phyloP scores from a whole-genome alignment of 1,284 basidiomycete genomes.

The Fomitopsis schrenkii region DNA sequence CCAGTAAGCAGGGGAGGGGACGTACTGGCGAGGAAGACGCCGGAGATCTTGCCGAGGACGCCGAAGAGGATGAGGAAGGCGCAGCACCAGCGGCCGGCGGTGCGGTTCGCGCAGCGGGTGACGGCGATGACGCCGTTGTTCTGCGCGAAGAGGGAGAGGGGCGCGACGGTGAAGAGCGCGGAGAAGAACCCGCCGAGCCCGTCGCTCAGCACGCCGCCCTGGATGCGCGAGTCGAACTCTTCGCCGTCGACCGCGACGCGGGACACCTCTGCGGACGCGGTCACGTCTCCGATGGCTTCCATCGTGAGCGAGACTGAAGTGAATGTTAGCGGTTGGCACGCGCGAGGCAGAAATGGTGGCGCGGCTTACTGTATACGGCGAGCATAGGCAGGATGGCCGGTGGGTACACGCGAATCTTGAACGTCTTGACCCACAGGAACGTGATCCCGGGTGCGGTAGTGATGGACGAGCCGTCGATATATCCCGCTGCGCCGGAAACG shows the following conservation, averaged over 20 bases:
- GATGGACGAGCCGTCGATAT: constrained; percentile 64
- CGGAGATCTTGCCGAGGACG: constrained; percentile 75
- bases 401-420: constrained; percentile 76
- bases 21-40: constrained; percentile 70
- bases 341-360: background rate
- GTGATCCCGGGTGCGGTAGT: constrained; percentile 69
- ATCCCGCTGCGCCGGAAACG: constrained; percentile 72
- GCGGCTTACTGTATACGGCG: constrained; percentile 64
- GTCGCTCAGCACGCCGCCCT: constrained; percentile 81
- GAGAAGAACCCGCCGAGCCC: constrained; percentile 73
- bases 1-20: constrained; percentile 8
- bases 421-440: constrained; percentile 80
- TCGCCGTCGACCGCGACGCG: constrained; percentile 62
- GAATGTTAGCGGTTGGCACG: background rate
- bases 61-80: constrained; percentile 71
- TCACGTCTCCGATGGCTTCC: constrained; percentile 87
- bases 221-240: constrained; percentile 76
- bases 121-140: constrained; percentile 82
- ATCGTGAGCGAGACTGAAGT: constrained; percentile 62
- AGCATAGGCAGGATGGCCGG: constrained; percentile 83
- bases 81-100: constrained; percentile 72
- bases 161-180: constrained; percentile 78
- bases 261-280: constrained; percentile 81
- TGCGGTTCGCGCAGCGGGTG: constrained; percentile 73
- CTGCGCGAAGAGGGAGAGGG: constrained; percentile 79